Percentiles rank a stretch among this genome's conserved stretches.
Conservation (phyloP, 2,329 filamentous ascomycete genomes). For the Xylariaceae sp. region DNA sequence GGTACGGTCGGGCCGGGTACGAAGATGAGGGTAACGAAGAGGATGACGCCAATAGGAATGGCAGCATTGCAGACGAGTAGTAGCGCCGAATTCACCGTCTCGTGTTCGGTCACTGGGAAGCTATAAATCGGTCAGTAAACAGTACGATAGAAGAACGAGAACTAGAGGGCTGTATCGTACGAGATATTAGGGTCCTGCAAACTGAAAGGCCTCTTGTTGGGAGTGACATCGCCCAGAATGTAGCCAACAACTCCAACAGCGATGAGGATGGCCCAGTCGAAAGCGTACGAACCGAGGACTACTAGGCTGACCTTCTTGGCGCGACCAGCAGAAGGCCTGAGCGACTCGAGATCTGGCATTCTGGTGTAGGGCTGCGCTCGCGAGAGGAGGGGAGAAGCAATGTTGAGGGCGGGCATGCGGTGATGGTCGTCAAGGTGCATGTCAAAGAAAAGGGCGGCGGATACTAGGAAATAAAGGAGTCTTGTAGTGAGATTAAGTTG, state of each 20-base stretch:
- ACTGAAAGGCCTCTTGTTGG: slow-evolving; percentile 68
- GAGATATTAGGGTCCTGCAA: slow-evolving; percentile 73
- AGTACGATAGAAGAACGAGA: slow-evolving; percentile 1
- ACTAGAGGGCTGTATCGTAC: slow-evolving; percentile 33
- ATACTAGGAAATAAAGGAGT: slow-evolving; percentile 3
- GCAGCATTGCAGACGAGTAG: slow-evolving; percentile 61
- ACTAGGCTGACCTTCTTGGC: slow-evolving; percentile 23
- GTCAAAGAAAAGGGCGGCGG: slow-evolving; percentile 10
- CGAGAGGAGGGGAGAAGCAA: slow-evolving; percentile 18
- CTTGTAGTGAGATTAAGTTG: background rate
- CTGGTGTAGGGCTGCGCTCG: slow-evolving; percentile 24
- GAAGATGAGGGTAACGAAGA: slow-evolving; percentile 63
- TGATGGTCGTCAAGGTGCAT: slow-evolving; percentile 24
- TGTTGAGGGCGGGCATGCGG: slow-evolving; percentile 15
- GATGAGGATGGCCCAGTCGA: slow-evolving; percentile 70
- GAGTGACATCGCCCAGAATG: slow-evolving; percentile 54
- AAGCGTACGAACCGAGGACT: slow-evolving; percentile 61
- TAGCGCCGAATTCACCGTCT: slow-evolving; percentile 66
- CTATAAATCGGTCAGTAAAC: slow-evolving; percentile 30
- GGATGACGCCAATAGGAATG: slow-evolving; percentile 63
- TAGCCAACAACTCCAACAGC: slow-evolving; percentile 55
- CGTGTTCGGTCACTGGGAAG: slow-evolving; percentile 65
- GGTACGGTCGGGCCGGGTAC: slow-evolving; percentile 69
- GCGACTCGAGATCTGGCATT: slow-evolving; percentile 22
- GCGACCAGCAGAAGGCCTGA: slow-evolving; percentile 11